Evolutionary conservation across 116 monocot species (phyloP).

Genomic region (Iris pallida): DNA sequence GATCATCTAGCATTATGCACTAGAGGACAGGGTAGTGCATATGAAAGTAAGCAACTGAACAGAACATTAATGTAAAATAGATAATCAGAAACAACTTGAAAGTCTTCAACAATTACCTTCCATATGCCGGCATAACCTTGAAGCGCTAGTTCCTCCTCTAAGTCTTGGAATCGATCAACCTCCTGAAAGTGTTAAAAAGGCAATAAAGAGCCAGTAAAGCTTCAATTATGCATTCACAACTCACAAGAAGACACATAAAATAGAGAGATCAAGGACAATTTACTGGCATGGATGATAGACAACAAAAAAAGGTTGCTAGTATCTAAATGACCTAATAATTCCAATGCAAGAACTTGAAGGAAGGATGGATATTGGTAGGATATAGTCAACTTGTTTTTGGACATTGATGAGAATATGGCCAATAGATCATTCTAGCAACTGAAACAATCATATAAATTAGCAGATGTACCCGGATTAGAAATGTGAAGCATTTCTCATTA

Average conservation of each 20-base stretch:
- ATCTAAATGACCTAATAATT: not conserved
- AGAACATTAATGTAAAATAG: not conserved
- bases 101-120: constrained; percentile 51
- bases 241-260: not conserved
- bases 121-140: constrained; percentile 85
- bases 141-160: constrained; percentile 46
- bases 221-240: not conserved
- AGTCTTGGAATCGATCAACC: constrained; percentile 81
- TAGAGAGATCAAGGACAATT: not conserved
- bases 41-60: not conserved
- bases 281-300: not conserved
- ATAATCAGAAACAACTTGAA: not conserved
- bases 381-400: too few species aligned
- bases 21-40: too few species aligned
- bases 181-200: constrained; percentile 48
- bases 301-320: not conserved
- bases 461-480: too few species aligned
- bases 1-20: too few species aligned
- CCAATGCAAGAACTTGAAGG: not conserved
- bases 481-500: too few species aligned
- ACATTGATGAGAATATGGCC: too few species aligned
- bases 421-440: too few species aligned
- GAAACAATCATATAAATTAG: too few species aligned
- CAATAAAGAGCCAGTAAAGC: not conserved
- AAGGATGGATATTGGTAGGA: not conserved